Evolutionary conservation across 1,284 basidiomycete genomes (phyloP), one percentile per base, ranked within the genome.

Genomic region (Ustilago esculenta): DNA sequence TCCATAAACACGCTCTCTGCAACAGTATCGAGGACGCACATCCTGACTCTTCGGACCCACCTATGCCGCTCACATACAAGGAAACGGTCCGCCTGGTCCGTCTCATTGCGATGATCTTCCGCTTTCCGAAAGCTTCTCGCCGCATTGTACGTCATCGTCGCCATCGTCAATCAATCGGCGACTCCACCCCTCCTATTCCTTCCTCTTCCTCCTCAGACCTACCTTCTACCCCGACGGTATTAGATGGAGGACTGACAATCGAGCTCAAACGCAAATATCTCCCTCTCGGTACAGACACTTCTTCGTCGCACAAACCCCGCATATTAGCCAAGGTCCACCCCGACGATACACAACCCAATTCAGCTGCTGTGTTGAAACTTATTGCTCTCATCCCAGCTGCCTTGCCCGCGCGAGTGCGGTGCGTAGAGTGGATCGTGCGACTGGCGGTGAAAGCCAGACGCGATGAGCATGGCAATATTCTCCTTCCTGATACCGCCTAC

Each of bases 41-140:
- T n/a, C n/a, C n/a, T n/a, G n/a, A n/a, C n/a, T n/a, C n/a, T n/a
- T n/a, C n/a, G n/a, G n/a, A n/a, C n/a, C n/a, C n/a, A n/a, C n/a
- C n/a, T n/a, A n/a, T n/a, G 6, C 66, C 66, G 9, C 47, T 69
- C 3, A 63, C 59, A 1, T 63, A 54, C 46, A 69, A 64, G 27
- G 66, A 69, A 25, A 69, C 66, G 5, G 41, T 63, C n/a, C 58
- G 66, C 12, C 59, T 69, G 2, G 44, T 57, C 23, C 54, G 55
- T 10, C 48, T 69, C 18, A 64, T 69, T 29, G 40, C 53, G 8
- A 63, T 69, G 50, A 36, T 69, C 34, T 69, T 63, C 21, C 66
- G 66, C 40, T 69, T 63, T n/a, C 55, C 61, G 12, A 65, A 65
- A 46, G 36, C 61, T 0, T 41, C 61, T 23, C 61, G 61, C 10